Evolutionary conservation across 495 filamentous ascomycete species (phyloP).

Genomic region (Aspergillus carlsbadensis): DNA sequence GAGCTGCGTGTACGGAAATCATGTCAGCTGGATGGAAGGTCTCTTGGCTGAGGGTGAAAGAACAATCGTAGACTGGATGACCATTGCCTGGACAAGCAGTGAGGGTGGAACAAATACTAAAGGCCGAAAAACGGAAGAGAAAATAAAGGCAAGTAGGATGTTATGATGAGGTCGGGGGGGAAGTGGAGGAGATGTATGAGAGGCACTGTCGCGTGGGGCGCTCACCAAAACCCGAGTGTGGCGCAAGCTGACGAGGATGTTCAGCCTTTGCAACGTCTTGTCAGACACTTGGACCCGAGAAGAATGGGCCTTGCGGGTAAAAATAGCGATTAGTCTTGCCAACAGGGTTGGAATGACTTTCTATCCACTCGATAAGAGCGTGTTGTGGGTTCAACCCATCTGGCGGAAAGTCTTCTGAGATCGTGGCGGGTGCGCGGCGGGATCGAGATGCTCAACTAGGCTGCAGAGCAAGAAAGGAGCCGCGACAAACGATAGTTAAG

Average conservation of each 20-base stretch:
- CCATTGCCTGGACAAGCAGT: neutral
- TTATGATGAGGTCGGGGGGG: neutral
- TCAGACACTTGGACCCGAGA: conserved; percentile 20
- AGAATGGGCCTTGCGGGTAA: conserved; percentile 19
- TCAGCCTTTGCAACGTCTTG: conserved; percentile 37
- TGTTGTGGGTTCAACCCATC: conserved; percentile 21
- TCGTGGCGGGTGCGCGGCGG: conserved; percentile 16
- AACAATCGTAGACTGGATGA: neutral
- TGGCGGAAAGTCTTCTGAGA: conserved; percentile 11
- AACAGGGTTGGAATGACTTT: conserved; percentile 9
- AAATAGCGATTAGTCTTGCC: conserved; percentile 27
- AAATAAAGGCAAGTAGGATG: conserved; percentile 1
- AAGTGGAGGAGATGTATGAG: conserved; percentile 13
- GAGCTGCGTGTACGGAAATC: conserved; percentile 59
- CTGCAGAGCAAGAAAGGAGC: conserved; percentile 17
- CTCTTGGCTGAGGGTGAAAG: conserved; percentile 47
- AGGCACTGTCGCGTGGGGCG: conserved; percentile 40
- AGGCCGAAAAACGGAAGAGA: neutral
- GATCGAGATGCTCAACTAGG: conserved; percentile 17
- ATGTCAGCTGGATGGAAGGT: conserved; percentile 56
- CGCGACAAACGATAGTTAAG: conserved; percentile 8
- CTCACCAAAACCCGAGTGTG: conserved; percentile 47
- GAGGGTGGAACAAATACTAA: conserved; percentile 1
- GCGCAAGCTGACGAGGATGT: conserved; percentile 49
- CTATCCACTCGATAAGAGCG: conserved; percentile 13